A percentile compares a stretch with the other conserved stretches of the same genome.
Conservation (phyloP, 1,139 yeast genomes). For the Saccharomyces hybrid region DNA sequence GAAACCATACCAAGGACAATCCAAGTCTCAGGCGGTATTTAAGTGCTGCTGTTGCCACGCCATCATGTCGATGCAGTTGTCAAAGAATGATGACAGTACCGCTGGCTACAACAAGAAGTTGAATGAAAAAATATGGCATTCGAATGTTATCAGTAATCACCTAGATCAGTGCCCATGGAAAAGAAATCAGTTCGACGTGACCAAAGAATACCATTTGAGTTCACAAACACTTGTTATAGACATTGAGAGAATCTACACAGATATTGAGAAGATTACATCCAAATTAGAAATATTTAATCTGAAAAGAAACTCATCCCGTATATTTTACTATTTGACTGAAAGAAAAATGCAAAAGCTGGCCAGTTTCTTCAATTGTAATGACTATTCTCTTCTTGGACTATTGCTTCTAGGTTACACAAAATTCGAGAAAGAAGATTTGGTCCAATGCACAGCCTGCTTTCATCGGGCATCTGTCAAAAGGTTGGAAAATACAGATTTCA, state of each 20-base stretch:
- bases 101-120: conserved; percentile 4
- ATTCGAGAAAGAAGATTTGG: conserved; percentile 3
- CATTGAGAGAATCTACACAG: conserved; percentile 7
- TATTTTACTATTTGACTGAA: background rate
- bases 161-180: conserved; percentile 14
- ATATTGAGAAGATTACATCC: background rate
- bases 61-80: conserved; percentile 10
- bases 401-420: conserved; percentile 9
- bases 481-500: conserved; percentile 6
- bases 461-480: conserved; percentile 8
- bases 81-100: background rate
- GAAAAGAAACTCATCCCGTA: background rate
- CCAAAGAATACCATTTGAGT: conserved; percentile 12
- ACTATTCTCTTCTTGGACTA: conserved; percentile 3
- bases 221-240: conserved; percentile 12
- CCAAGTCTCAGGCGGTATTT: conserved; percentile 4
- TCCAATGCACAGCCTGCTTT: conserved; percentile 15
- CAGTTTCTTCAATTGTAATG: conserved; percentile 5
- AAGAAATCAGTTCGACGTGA: conserved; percentile 8
- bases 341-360: background rate
- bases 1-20: conserved; percentile 4
- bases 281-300: background rate
- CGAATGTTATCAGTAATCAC: conserved; percentile 7
- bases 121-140: conserved; percentile 9
- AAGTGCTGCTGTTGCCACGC: conserved; percentile 14